Conservation (phyloP, 139 green algal genomes). For the Edaphochlamys debaryana region DNA sequence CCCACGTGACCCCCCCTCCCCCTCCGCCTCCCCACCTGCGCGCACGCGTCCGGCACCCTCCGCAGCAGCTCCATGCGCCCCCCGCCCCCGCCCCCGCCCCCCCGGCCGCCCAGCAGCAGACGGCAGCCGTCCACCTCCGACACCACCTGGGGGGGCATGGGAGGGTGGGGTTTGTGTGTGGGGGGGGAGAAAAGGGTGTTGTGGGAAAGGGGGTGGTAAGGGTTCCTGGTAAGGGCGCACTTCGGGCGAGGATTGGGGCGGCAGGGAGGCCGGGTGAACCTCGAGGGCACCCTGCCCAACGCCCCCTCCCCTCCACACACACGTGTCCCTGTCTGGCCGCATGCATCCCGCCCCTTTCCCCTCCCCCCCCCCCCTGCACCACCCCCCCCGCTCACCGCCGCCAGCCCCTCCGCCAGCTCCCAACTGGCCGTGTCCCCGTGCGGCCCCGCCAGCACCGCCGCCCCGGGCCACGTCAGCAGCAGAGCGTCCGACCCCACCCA, state of each 20-base stretch:
- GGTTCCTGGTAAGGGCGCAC: no score
- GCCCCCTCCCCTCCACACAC: no score
- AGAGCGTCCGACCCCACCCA: slow-evolving; percentile 91
- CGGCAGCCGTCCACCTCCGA: slow-evolving; percentile 81
- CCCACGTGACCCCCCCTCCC: not conserved
- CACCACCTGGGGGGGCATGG: slow-evolving; percentile 50
- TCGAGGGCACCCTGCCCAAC: no score
- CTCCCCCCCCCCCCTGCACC: no score
- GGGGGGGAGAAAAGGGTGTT: not conserved
- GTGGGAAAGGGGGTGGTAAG: not conserved
- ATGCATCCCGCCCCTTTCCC: no score
- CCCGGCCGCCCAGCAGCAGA: slow-evolving; percentile 72
- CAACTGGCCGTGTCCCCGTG: slow-evolving; percentile 76
- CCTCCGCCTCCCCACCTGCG: slow-evolving; percentile 42
- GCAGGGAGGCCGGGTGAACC: no score
- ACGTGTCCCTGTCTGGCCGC: no score
- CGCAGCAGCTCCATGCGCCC: slow-evolving; percentile 70
- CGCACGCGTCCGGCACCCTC: slow-evolving; percentile 64
- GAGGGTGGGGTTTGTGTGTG: not conserved
- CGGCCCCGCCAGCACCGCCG: slow-evolving; percentile 74
- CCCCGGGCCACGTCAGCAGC: slow-evolving; percentile 81
- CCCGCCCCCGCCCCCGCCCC: no score
- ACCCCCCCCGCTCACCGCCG: no score
- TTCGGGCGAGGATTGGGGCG: no score
- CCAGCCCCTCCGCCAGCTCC: no score